Base-by-base conservation (phyloP, 192 early-diverging fungal species). In the Coemansia sp. region DNA sequence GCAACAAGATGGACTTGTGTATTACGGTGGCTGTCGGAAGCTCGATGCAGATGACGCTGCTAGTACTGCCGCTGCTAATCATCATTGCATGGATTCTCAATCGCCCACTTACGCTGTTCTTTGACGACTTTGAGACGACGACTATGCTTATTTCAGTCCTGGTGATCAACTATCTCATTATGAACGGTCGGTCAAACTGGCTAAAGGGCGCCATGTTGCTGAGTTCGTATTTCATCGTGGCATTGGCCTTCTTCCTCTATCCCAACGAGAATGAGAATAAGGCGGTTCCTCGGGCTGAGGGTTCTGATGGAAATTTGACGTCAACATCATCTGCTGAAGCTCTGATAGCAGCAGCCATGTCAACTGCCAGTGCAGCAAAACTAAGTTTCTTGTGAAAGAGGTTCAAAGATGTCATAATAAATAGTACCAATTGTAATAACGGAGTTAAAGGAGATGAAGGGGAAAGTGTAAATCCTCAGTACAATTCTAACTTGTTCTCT, bases 101-200 rank as follows among this genome's bases (percentile, higher is more conserved):
- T 46, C 70, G 84, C 30, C 82, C 82, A 13, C 82, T 97, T 76
- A 88, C 83, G 11, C 64, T 98, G 55, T 87, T 80, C 57, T 98
- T 98, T 62, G 86, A 89, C 53, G 80, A 86, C 14, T 91, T 92
- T 70, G 89, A 94, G 63, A 92, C 90, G 0, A 85, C 84, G 13
- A 83, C 94, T 9, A 66, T 94, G 66, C 91, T 98, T 55, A 88
- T 93, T 30, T 82, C 86, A n/a, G 88, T 92, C 17, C 72, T 92
- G n/a, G 89, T 92, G 56, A 83, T 89, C 48, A 89, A 88, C 68
- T 90, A 87, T 60, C 67, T 89, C 52, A 87, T 89, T 53, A 83
- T 85, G 68, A 92, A 94, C 70, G 93, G 94, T 18, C 69, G 88
- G 48, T 89, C 88, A 18, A 94, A 98, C 71, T 98, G 92, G 92